Conservation (phyloP, 306 rosid genomes). For the Lathyrus aphaca region DNA sequence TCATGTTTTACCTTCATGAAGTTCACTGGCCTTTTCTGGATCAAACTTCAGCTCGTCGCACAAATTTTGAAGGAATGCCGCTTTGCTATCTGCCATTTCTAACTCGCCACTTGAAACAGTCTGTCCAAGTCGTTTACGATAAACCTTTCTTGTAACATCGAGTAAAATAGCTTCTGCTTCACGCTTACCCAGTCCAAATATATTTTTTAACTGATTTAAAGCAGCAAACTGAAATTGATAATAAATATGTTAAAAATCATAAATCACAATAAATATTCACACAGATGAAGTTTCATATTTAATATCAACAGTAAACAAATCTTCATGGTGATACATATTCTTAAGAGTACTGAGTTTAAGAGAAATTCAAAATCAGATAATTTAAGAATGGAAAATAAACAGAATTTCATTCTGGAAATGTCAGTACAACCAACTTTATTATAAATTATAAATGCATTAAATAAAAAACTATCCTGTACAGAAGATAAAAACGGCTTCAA, state of each 20-base stretch:
- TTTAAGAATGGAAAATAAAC: constrained; percentile 5
- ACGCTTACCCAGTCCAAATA: constrained; percentile 91
- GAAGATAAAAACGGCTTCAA: neutral
- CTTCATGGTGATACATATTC: constrained; percentile 11
- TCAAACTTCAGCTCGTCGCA: constrained; percentile 87
- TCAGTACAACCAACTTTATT: neutral
- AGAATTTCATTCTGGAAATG: neutral
- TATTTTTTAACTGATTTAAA: constrained; percentile 80
- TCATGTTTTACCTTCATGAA: constrained; percentile 78
- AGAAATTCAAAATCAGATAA: neutral
- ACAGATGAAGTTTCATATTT: constrained; percentile 11
- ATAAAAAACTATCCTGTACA: neutral
- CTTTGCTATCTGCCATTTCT: constrained; percentile 94
- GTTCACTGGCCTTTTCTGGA: constrained; percentile 84
- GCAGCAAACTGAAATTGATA: constrained; percentile 61
- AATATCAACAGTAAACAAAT: constrained; percentile 24
- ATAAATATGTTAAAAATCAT: constrained; percentile 25
- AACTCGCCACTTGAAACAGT: constrained; percentile 70
- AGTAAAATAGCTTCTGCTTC: constrained; percentile 81
- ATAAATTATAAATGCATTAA: neutral
- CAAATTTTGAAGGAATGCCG: constrained; percentile 88
- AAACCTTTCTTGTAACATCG: constrained; percentile 76
- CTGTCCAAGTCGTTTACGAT: constrained; percentile 80
- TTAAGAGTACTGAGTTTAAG: neutral
- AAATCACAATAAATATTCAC: neutral